These are phyloP conservation scores for Cymbidium sinense DNA, from an alignment of 106 monocot genomes.

Conservation along the genomic window DNA sequence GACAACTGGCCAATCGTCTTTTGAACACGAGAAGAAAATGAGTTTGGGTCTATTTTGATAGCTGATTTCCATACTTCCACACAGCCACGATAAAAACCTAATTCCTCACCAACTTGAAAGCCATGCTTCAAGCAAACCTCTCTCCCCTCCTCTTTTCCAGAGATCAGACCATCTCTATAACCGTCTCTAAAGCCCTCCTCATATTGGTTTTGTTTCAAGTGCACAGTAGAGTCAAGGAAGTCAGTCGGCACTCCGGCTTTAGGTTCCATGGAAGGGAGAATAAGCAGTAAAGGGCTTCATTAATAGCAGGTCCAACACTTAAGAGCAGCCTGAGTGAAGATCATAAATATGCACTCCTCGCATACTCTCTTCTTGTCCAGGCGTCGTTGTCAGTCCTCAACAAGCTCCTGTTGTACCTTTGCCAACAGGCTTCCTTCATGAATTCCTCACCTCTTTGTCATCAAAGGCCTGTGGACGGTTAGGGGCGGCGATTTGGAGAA, in stretches of 20 bases:
- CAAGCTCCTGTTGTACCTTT: too few species aligned
- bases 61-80: slow-evolving; percentile 49
- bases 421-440: too few species aligned
- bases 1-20: slow-evolving; percentile 42
- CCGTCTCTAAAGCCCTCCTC: slow-evolving; percentile 60
- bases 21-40: slow-evolving; percentile 48
- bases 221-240: slow-evolving; percentile 55
- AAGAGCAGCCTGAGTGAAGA: too few species aligned
- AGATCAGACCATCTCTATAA: slow-evolving; percentile 44
- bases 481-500: too few species aligned
- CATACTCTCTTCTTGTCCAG: too few species aligned
- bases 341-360: too few species aligned
- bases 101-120: slow-evolving; percentile 61
- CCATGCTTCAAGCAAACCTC: slow-evolving; percentile 58
- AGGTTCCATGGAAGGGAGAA: slow-evolving; percentile 25
- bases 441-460: too few species aligned
- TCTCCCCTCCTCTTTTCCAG: slow-evolving; percentile 56
- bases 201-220: slow-evolving; percentile 46
- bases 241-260: slow-evolving; percentile 19
- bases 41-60: slow-evolving; percentile 24
- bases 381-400: too few species aligned
- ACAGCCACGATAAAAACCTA: slow-evolving; percentile 72
- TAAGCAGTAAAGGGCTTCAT: background rate
- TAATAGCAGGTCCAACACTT: background rate
- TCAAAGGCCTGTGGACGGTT: too few species aligned